Base-by-base conservation (phyloP, 441 rosid species). In the Erysimum cheiri region DNA sequence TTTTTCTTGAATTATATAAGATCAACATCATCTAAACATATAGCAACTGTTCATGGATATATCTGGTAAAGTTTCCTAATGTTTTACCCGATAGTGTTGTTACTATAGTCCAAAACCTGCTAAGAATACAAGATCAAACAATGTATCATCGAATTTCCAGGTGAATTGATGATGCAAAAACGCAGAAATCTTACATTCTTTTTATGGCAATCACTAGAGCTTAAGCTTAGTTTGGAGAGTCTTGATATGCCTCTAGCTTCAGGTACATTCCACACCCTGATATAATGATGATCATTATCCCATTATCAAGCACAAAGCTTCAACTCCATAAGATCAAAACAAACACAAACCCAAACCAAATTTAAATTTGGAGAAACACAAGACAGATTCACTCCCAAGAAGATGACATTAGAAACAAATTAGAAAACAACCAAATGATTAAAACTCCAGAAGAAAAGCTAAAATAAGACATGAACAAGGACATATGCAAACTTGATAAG, bases 1-100 rank as follows among this genome's bases (percentile, higher is more conserved):
- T 72, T 15, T 43, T 22, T 40, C 1, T 19, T 5, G 8, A 53
- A 19, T 10, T 53, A 36, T 10, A 40, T 33, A 59, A 26, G 35
- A 26, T 8, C 37, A 52, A 22, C 12, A 58, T 47, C 11, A 58
- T 76, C 83, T 84, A 66, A 67, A 35, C 74, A 73, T 58, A 54
- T 11, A 33, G 22, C 32, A 43, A 11, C 4, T 12, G 13, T 37
- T 56, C 36, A 46, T 57, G 17, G 12, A 47, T 28, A 9, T 43
- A 36, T 64, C 17, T 66, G 35, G 47, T 59, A 11, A 50, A 41
- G 48, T 31, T 58, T 66, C 7, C 1, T 9, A 49, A 41, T 41
- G 54, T 7, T 47, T 14, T 73, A 73, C 77, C 68, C 62, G 9
- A 60, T 67, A 67, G 72, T 73, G 39, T 73, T 52, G 72, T 67